Percentiles rank a stretch among this genome's conserved stretches.
phyloP scores from a whole-genome alignment of 495 filamentous ascomycete genomes.

The Chaetomidium leptoderma region DNA sequence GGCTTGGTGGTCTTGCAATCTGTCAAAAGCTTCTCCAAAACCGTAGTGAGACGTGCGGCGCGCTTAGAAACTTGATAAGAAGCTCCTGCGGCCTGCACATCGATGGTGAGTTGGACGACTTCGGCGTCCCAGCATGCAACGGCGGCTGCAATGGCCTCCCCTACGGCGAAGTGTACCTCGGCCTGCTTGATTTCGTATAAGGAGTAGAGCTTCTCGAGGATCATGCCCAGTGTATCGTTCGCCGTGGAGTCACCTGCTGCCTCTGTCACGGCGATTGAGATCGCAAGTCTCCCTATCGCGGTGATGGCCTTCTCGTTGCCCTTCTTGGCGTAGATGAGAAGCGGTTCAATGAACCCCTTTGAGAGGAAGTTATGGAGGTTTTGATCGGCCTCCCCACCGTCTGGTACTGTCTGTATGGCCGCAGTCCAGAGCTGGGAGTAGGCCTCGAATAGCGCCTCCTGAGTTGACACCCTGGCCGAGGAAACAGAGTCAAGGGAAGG shows the following conservation, averaged over 20 bases:
- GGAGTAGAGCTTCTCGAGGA: constrained; percentile 61
- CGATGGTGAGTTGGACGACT: constrained; percentile 46
- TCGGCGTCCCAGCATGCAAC: constrained; percentile 71
- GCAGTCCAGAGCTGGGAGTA: constrained; percentile 75
- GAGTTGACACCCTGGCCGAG: constrained; percentile 22
- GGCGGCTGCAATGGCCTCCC: constrained; percentile 75
- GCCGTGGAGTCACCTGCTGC: constrained; percentile 4
- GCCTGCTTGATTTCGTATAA: constrained; percentile 79
- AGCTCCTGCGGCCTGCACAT: constrained; percentile 39
- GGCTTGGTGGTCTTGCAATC: constrained; percentile 82
- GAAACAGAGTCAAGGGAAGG: constrained; percentile 24
- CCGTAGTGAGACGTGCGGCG: constrained; percentile 44
- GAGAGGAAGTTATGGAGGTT: not conserved
- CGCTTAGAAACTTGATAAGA: constrained; percentile 35
- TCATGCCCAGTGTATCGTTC: constrained; percentile 34
- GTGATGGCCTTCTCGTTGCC: constrained; percentile 77
- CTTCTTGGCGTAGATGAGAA: constrained; percentile 63
- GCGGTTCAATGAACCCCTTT: constrained; percentile 49
- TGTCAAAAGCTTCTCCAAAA: constrained; percentile 63
- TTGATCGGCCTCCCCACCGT: not conserved
- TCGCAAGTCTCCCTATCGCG: constrained; percentile 63
- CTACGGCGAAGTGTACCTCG: constrained; percentile 82
- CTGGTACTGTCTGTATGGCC: constrained; percentile 33
- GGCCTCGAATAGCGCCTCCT: constrained; percentile 54
- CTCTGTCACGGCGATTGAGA: constrained; percentile 42